Evolutionary conservation across 2,329 filamentous ascomycete species (phyloP).

Genomic region (Fusarium tanahbumbuense): DNA sequence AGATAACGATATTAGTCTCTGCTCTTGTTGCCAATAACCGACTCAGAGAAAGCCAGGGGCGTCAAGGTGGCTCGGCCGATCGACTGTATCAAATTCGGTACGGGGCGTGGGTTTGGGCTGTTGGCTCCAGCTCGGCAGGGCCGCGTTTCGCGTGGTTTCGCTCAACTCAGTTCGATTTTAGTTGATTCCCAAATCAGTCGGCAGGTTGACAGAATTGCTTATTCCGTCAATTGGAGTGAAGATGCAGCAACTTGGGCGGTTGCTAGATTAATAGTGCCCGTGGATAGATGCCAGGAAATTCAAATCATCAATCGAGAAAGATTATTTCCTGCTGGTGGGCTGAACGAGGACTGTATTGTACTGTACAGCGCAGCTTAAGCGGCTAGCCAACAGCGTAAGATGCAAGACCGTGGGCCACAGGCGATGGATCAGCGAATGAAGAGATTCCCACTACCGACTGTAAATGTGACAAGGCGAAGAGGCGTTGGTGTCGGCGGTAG

Average conservation of each 20-base stretch:
- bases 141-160: slow-evolving; percentile 44
- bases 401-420: slow-evolving; percentile 47
- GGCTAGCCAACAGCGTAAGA: slow-evolving; percentile 44
- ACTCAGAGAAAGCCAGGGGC: slow-evolving; percentile 35
- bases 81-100: slow-evolving; percentile 41
- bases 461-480: slow-evolving; percentile 45
- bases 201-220: slow-evolving; percentile 27
- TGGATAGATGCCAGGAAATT: slow-evolving; percentile 9
- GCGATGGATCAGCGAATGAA: slow-evolving; percentile 44
- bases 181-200: slow-evolving; percentile 28
- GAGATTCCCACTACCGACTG: slow-evolving; percentile 45
- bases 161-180: slow-evolving; percentile 36
- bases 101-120: slow-evolving; percentile 23
- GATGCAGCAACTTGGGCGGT: slow-evolving; percentile 2
- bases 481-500: slow-evolving; percentile 39
- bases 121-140: slow-evolving; percentile 42
- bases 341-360: slow-evolving; percentile 30
- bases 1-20: slow-evolving; percentile 29
- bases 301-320: slow-evolving; percentile 13
- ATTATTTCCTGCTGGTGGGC: slow-evolving; percentile 19
- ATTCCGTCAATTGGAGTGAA: slow-evolving; percentile 23
- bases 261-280: slow-evolving; percentile 4
- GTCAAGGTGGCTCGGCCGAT: slow-evolving; percentile 40
- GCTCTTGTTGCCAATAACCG: slow-evolving; percentile 22
- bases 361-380: slow-evolving; percentile 38